These are phyloP conservation scores for Russula earlei DNA, from an alignment of 768 basidiomycete genomes.

Conservation along the genomic window DNA sequence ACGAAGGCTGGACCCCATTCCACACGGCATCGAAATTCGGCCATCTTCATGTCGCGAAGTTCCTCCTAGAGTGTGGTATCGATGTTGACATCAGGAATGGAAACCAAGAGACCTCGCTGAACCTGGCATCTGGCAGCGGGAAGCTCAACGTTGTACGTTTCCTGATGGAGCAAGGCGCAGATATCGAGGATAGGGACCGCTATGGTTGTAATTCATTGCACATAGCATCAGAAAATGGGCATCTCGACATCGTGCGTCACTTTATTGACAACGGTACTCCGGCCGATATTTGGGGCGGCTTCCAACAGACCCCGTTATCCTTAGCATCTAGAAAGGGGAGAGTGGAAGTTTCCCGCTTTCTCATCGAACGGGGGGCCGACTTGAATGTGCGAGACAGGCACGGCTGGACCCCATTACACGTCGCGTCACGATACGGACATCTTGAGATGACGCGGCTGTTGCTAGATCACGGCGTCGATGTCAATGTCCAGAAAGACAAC, in stretches of 20 bases:
- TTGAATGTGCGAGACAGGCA: neutral
- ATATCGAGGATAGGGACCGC: neutral
- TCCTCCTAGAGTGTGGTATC: neutral
- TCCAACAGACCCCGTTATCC: neutral
- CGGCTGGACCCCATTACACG: neutral
- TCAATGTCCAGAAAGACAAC: neutral
- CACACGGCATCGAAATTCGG: conserved; percentile 1
- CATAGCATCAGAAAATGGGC: neutral
- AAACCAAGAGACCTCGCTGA: neutral
- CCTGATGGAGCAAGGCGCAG: neutral
- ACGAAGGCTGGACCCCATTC: neutral
- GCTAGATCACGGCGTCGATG: neutral
- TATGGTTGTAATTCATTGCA: neutral
- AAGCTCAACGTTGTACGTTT: neutral
- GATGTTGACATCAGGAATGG: neutral
- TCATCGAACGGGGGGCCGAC: neutral
- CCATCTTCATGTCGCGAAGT: neutral
- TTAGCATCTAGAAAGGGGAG: neutral
- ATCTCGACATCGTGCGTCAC: neutral
- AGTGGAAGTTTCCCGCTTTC: neutral
- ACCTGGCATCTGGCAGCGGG: neutral
- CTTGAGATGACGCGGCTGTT: neutral
- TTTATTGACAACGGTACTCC: neutral
- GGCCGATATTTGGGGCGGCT: neutral
- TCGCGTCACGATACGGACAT: neutral